Evolutionary conservation across 2,329 filamentous ascomycete genomes (phyloP), one percentile per base, ranked within the genome.

Genomic region (Microthyrium microscopicum): DNA sequence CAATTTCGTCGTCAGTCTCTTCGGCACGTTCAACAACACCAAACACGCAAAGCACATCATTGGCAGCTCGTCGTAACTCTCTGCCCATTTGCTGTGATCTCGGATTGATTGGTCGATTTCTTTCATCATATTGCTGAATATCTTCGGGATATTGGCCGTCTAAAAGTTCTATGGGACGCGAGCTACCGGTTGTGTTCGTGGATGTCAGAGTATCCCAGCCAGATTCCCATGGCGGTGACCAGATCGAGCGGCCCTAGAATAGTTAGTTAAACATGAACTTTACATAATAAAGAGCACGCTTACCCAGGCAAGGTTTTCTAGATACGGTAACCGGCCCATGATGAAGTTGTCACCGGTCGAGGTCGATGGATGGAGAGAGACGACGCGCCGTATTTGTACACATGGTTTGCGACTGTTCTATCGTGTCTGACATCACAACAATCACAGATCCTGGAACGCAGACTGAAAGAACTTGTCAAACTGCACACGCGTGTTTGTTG

Each of bases 31-130:
- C 57, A 1, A 63, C 56, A 1, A 64, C 58, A 15, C 60, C 61
- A 7, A 64, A 57, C 0, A 60, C 54, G 15, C 54, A 57, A 4
- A 63, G 50, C 1, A 62, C 54, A 40, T 61, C 58, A 29, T 65
- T 65, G 35, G 61, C 57, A 5, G 61, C 60, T 33, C 54, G 51
- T 33, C 61, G 50, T 24, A 60, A 46, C 19, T 46, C 48, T 21
- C 55, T 49, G 21, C 55, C 56, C 34, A 55, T 51, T 5, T 50
- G 47, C 19, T 52, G 53, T 8, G 55, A 54, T 22, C 47, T 43
- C 8, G 55, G 52, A 33, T 61, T 61, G 42, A 55, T 45, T 4
- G 60, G 58, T 26, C 55, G 54, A 13, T 59, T 60, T 38, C 56
- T 55, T 25, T 52, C 45, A 40, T 64, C 57, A 37, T 61, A 63